A percentile compares a stretch with the other conserved stretches of the same genome.
phyloP scores from a whole-genome alignment of 2,329 filamentous ascomycete genomes.

The Trichoderma gracile region DNA sequence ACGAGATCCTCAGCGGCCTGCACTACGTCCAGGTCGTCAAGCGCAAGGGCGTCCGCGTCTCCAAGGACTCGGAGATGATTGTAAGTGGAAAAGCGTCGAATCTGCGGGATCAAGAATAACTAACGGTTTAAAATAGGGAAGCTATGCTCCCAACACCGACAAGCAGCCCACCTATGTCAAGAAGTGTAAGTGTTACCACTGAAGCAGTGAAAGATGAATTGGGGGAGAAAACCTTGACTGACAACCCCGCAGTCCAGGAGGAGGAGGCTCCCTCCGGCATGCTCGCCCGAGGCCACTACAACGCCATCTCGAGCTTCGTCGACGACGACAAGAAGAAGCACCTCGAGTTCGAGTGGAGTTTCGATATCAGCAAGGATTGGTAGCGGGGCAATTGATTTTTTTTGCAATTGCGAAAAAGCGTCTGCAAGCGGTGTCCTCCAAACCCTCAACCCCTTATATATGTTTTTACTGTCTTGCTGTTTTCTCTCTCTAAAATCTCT shows the following conservation, averaged over 20 bases:
- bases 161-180: constrained; percentile 85
- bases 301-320: constrained; percentile 83
- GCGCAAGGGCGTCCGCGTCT: constrained; percentile 80
- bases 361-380: constrained; percentile 98
- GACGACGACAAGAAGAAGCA: constrained; percentile 94
- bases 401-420: constrained; percentile 17
- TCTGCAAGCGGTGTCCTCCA: not conserved
- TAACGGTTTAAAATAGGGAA: constrained; percentile 61
- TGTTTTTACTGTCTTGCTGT: not conserved
- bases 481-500: not conserved
- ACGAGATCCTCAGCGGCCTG: constrained; percentile 90
- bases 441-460: not conserved
- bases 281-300: constrained; percentile 87
- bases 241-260: constrained; percentile 66
- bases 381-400: constrained; percentile 42
- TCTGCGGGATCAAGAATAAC: not conserved
- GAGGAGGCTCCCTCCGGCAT: constrained; percentile 93
- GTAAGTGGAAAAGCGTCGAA: constrained; percentile 51
- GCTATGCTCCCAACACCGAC: constrained; percentile 89
- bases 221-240: not conserved
- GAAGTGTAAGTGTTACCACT: constrained; percentile 70
- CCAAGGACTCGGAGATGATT: constrained; percentile 98
- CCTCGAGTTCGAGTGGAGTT: constrained; percentile 91
- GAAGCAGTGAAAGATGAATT: not conserved
- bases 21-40: constrained; percentile 96